Percentiles rank a stretch among this genome's conserved stretches.
phyloP scores from a whole-genome alignment of 495 filamentous ascomycete species.

The Saxispiralis lemnorum region DNA sequence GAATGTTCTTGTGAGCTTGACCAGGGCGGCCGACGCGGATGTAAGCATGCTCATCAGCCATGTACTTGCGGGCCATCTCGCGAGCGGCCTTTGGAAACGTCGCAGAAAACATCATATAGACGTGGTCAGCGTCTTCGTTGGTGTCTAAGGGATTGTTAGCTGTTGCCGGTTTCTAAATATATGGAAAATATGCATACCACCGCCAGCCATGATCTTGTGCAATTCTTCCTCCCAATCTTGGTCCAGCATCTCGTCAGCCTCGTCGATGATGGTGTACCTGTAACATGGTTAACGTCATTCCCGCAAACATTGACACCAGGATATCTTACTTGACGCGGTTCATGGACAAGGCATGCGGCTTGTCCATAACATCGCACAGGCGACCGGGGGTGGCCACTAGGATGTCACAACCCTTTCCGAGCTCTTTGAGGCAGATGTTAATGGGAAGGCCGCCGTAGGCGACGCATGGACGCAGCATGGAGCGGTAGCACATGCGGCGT shows the following conservation, averaged over 20 bases:
- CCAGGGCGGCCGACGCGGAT: slow-evolving; percentile 75
- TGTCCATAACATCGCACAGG: slow-evolving; percentile 62
- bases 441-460: slow-evolving; percentile 69
- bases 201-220: slow-evolving; percentile 52
- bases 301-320: slow-evolving; percentile 15
- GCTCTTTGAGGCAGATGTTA: slow-evolving; percentile 45
- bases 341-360: slow-evolving; percentile 48
- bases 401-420: slow-evolving; percentile 73
- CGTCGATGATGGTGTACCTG: slow-evolving; percentile 75
- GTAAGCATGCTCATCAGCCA: slow-evolving; percentile 53
- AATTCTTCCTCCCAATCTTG: slow-evolving; percentile 58
- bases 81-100: slow-evolving; percentile 71
- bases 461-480: slow-evolving; percentile 85
- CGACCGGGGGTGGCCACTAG: slow-evolving; percentile 79
- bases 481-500: slow-evolving; percentile 77
- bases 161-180: too few relatives aligned
- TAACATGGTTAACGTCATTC: background rate
- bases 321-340: slow-evolving; percentile 46
- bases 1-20: slow-evolving; percentile 52
- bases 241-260: slow-evolving; percentile 81
- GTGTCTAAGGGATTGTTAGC: slow-evolving; percentile 26
- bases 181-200: slow-evolving; percentile 51
- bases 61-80: slow-evolving; percentile 53
- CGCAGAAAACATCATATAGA: slow-evolving; percentile 86
- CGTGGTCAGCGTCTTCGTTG: slow-evolving; percentile 66